Evolutionary conservation across 352 stramenopile species (phyloP).

Genomic region (Pythium vanterpoolii): DNA sequence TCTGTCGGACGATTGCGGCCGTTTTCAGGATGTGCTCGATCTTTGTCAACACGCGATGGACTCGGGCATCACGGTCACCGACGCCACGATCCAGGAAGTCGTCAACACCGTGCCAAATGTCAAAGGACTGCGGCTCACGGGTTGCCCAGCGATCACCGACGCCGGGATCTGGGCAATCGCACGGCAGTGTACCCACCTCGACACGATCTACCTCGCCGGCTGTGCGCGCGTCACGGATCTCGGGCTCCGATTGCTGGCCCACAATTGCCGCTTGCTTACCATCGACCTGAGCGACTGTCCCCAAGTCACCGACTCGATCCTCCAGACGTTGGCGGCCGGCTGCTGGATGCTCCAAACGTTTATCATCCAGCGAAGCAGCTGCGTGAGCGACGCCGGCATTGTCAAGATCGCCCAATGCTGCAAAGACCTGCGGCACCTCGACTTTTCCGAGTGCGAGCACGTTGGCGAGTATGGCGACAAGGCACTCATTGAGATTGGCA

Average conservation of each 20-base stretch:
- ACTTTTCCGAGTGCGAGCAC: constrained; percentile 83
- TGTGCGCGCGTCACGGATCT: constrained; percentile 86
- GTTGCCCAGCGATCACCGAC: constrained; percentile 82
- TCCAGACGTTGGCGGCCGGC: constrained; percentile 85
- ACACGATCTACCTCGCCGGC: constrained; percentile 74
- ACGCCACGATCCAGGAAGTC: constrained; percentile 90
- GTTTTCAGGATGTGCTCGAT: constrained; percentile 77
- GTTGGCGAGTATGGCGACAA: constrained; percentile 92
- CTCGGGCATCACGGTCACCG: constrained; percentile 81
- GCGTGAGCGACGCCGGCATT: constrained; percentile 80
- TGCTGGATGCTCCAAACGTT: constrained; percentile 85
- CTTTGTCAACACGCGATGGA: constrained; percentile 85
- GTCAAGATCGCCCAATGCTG: constrained; percentile 88
- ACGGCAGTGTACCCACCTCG: constrained; percentile 59
- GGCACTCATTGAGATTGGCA: constrained; percentile 86
- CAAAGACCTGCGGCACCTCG: constrained; percentile 69
- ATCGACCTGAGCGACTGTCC: constrained; percentile 87
- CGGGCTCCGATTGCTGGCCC: constrained; percentile 82
- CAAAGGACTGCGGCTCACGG: constrained; percentile 55
- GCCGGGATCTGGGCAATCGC: constrained; percentile 86
- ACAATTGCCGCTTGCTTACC: constrained; percentile 78
- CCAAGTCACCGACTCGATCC: constrained; percentile 75
- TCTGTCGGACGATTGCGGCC: constrained; percentile 66
- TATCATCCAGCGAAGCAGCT: constrained; percentile 74
- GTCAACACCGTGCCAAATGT: constrained; percentile 69